Evolutionary conservation across 768 basidiomycete genomes (phyloP).

Genomic region (Sporobolomyces phaffii): DNA sequence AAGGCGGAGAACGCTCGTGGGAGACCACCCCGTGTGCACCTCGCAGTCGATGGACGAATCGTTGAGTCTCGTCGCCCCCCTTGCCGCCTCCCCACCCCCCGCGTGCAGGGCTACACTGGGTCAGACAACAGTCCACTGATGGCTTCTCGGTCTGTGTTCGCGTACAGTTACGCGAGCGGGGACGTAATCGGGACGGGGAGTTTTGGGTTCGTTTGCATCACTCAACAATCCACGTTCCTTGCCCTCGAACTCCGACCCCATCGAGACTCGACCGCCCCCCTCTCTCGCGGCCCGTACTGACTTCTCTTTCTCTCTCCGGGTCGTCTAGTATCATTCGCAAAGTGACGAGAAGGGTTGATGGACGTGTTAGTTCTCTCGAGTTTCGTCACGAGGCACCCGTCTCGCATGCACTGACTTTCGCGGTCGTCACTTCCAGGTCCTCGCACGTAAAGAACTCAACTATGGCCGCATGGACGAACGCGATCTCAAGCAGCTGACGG

Average conservation of each 20-base stretch:
- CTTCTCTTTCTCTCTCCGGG: not conserved
- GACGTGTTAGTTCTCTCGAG: constrained; percentile 18
- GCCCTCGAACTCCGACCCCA: not conserved
- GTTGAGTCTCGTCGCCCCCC: not conserved
- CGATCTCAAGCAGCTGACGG: constrained; percentile 91
- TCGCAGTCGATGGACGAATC: constrained; percentile 23
- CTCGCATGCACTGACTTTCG: not conserved
- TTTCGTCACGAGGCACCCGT: no score
- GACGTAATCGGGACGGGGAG: constrained; percentile 95
- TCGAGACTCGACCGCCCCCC: no score
- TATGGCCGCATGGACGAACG: constrained; percentile 95
- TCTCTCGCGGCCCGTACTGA: not conserved
- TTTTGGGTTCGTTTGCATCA: constrained; percentile 56
- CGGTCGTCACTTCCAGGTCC: constrained; percentile 8
- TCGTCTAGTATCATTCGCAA: constrained; percentile 76
- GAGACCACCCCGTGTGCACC: constrained; percentile 30
- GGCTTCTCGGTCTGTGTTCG: not conserved
- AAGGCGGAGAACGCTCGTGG: constrained; percentile 32
- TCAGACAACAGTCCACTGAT: not conserved
- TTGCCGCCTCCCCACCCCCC: not conserved
- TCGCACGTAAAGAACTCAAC: constrained; percentile 70
- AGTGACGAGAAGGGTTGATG: constrained; percentile 52
- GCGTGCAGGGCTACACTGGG: no score
- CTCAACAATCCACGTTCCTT: not conserved
- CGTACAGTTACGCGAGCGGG: constrained; percentile 66